Percentiles rank a stretch among this genome's conserved stretches.
These are phyloP conservation scores for Lindgomyces ingoldianus DNA, from an alignment of 495 filamentous ascomycete species.

Conservation along the genomic window DNA sequence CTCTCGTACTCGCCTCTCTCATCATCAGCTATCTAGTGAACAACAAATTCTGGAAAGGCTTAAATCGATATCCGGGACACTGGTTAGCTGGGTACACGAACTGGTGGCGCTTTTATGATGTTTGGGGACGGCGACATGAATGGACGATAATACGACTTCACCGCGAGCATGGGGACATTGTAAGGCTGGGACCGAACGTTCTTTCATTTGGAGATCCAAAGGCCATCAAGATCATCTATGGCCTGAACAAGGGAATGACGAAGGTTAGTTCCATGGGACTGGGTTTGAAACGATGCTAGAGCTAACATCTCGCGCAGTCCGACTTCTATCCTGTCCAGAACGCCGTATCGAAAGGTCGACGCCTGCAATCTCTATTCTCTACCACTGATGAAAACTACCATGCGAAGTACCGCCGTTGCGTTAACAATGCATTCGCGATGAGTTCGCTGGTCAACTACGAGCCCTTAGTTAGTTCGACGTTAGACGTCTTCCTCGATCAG, in stretches of 20 bases:
- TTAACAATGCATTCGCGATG: constrained; percentile 75
- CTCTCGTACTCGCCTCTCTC: constrained; percentile 37
- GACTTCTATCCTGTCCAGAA: constrained; percentile 72
- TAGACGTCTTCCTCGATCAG: constrained; percentile 61
- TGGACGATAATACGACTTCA: constrained; percentile 67
- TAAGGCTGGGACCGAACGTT: constrained; percentile 67
- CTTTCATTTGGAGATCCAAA: constrained; percentile 68
- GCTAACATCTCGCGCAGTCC: constrained; percentile 50
- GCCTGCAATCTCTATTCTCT: constrained; percentile 73
- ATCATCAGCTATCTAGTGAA: constrained; percentile 52
- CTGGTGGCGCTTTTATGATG: constrained; percentile 69
- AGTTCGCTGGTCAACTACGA: constrained; percentile 70
- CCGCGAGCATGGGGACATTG: constrained; percentile 68
- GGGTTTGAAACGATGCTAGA: constrained; percentile 1
- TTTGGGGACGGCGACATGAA: constrained; percentile 62
- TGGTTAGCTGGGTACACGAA: constrained; percentile 67
- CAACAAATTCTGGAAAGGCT: constrained; percentile 60
- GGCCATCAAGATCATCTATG: constrained; percentile 73
- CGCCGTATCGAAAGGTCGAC: constrained; percentile 62
- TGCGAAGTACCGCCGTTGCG: constrained; percentile 65
- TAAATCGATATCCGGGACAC: constrained; percentile 68
- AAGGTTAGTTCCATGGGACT: constrained; percentile 54
- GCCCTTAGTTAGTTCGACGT: constrained; percentile 69
- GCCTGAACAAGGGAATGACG: constrained; percentile 76
- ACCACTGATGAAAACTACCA: constrained; percentile 75